phyloP scores from a whole-genome alignment of 306 rosid species.

The Rosa persica region DNA sequence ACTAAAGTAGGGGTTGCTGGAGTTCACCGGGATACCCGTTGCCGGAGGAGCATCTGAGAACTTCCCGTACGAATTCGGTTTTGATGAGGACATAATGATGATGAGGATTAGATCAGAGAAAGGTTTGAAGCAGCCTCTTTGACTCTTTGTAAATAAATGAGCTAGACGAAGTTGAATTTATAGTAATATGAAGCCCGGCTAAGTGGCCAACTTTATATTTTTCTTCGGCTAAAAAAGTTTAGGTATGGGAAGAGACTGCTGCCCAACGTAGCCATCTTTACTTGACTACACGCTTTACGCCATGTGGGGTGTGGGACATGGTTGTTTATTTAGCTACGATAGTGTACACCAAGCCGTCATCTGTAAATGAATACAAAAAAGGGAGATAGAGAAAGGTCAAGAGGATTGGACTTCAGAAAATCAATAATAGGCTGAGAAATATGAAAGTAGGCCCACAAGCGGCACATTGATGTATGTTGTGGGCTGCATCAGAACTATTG shows the following conservation, averaged over 20 bases:
- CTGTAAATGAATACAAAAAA: no score
- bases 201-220: no score
- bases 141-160: neutral
- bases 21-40: neutral
- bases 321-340: no score
- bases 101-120: neutral
- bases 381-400: no score
- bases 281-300: no score
- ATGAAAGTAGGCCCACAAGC: constrained; percentile 81
- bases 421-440: constrained; percentile 77
- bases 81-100: neutral
- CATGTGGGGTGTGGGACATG: no score
- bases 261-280: no score
- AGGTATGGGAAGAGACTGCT: no score
- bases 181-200: no score
- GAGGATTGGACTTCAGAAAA: neutral
- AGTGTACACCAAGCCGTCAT: no score
- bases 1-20: neutral
- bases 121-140: no score
- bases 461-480: constrained; percentile 88
- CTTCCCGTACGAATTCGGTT: neutral
- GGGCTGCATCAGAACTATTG: constrained; percentile 72
- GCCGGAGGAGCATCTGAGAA: neutral
- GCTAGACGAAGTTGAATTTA: neutral
- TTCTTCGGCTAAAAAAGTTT: no score